Base-by-base conservation (phyloP, 768 basidiomycete genomes). In the Cubamyces lactineus region DNA sequence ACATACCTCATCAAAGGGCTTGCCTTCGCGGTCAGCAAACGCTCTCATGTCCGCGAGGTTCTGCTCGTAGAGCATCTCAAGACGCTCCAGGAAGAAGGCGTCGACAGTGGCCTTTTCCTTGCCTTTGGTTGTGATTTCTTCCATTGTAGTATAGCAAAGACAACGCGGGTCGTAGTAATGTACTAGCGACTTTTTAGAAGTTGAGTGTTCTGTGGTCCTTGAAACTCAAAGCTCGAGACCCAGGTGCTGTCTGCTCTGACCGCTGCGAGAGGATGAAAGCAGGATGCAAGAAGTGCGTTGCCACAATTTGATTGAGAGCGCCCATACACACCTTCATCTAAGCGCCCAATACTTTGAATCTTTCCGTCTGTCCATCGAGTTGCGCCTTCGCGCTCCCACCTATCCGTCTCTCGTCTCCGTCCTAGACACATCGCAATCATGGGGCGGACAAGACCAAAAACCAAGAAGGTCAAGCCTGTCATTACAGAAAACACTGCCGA, bases 11-110 rank as follows among this genome's bases (percentile, higher is more conserved):
- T 88, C 85, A 65, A 84, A 83, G 17, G 86, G 74, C 40, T 79
- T 78, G 50, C 73, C 70, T 71, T 89, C 88, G 66, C 86, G 76
- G 53, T 82, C 80, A 46, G 87, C 81, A 69, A 89, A 89, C 0
- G 83, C 79, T 54, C 74, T 80, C 43, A 89, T 80, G 53, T 88
- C 86, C 8, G 74, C 74, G 9, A 86, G 71, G 53, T 75, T 80
- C 69, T 84, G 85, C 58, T 84, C 81, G 73, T 85, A 83, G 66
- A 89, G 85, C 0, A 84, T 77, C 57, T 88, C 84, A 47, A 89
- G 74, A 40, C 88, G 78, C 70, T 89, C 87, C 57, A 83, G 72
- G 68, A 84, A 89, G n/a, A 89, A 75, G 5, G 66, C 81, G 67
- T 87, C 82, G 46, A 75, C 74, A 38, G 75, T 66, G 49, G 66